phyloP scores from a whole-genome alignment of 768 basidiomycete genomes.

The Tricholoma hemisulphureum region DNA sequence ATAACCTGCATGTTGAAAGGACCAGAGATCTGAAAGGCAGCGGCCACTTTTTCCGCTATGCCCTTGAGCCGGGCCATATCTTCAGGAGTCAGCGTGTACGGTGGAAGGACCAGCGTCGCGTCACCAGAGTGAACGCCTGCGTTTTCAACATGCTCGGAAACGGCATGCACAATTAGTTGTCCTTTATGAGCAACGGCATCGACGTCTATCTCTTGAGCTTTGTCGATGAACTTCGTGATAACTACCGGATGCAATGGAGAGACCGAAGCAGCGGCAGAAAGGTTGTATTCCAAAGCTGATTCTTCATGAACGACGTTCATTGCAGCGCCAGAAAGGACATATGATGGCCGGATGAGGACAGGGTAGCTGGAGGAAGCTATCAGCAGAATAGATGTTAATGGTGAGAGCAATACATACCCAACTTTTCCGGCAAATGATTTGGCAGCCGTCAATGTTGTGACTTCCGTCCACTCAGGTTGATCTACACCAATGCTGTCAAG shows the following conservation, averaged over 20 bases:
- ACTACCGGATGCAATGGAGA: constrained; percentile 98
- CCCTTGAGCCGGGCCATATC: constrained; percentile 89
- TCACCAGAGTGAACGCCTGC: constrained; percentile 99
- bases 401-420: constrained; percentile 42
- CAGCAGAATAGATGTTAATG: background rate
- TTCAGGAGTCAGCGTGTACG: constrained; percentile 68
- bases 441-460: constrained; percentile 82
- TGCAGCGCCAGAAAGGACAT: constrained; percentile 96
- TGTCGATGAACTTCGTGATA: constrained; percentile 98
- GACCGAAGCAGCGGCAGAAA: constrained; percentile 95
- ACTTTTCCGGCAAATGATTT: constrained; percentile 89
- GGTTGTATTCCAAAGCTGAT: constrained; percentile 82
- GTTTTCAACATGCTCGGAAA: constrained; percentile 98
- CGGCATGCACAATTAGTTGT: constrained; percentile 87
- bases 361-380: constrained; percentile 63
- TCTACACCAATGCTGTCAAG: constrained; percentile 94
- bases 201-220: constrained; percentile 96
- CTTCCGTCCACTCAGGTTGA: constrained; percentile 96
- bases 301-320: constrained; percentile 99
- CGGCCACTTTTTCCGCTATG: constrained; percentile 93
- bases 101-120: constrained; percentile 95
- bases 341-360: constrained; percentile 96
- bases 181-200: constrained; percentile 96
- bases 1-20: constrained; percentile 99
- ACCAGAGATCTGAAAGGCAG: constrained; percentile 94